These are phyloP conservation scores for Lignosus rhinocerotis DNA, from an alignment of 1,284 basidiomycete species.

Conservation along the genomic window DNA sequence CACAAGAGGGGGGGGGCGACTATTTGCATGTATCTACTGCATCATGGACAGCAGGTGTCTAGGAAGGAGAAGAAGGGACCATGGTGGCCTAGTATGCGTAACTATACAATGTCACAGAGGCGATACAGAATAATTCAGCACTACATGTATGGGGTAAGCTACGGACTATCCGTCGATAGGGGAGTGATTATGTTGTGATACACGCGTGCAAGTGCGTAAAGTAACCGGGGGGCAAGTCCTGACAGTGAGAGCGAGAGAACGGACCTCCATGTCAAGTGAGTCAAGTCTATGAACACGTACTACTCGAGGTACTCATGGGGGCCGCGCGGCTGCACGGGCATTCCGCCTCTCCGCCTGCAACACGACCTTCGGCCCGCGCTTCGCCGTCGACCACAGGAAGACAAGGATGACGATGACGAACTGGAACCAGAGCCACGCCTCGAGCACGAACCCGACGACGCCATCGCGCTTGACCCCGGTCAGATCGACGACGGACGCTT, in stretches of 20 bases:
- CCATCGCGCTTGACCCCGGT: conserved; percentile 34
- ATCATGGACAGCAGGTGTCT: too few species aligned
- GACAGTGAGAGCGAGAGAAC: background rate
- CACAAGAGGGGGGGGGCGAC: too few species aligned
- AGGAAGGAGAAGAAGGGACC: too few species aligned
- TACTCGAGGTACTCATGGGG: background rate
- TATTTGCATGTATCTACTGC: too few species aligned
- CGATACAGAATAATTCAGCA: background rate
- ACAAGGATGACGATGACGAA: conserved; percentile 70
- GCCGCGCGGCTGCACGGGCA: conserved; percentile 2
- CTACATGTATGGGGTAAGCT: background rate
- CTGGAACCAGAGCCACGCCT: conserved; percentile 80
- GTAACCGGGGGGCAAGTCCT: too few species aligned
- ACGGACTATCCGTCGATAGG: background rate
- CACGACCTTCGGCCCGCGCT: conserved; percentile 68
- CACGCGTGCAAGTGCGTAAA: too few species aligned
- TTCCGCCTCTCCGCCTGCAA: conserved; percentile 48
- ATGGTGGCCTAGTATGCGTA: background rate
- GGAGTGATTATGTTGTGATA: too few species aligned
- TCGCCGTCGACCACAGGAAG: conserved; percentile 78
- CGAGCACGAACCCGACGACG: conserved; percentile 54
- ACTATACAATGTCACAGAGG: background rate
- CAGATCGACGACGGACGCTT: conserved; percentile 18
- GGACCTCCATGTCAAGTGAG: background rate
- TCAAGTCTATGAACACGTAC: background rate